Evolutionary conservation across 257 asterid genomes (phyloP), one percentile per base, ranked within the genome.

Genomic region (Nicotiana tomentosiformis): DNA sequence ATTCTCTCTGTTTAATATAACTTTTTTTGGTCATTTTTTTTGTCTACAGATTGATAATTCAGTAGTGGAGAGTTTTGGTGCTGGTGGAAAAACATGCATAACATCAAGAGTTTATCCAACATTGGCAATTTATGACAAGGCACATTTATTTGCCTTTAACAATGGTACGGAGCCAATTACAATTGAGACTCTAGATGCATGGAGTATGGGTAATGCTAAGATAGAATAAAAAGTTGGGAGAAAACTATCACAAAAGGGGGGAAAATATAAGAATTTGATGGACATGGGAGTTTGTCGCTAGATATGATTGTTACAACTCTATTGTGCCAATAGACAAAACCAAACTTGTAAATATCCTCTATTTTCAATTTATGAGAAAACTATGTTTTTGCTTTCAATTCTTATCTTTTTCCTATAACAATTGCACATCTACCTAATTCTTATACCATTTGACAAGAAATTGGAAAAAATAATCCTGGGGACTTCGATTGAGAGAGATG

Each of bases 21-120:
- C 53, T 14, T 33, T 1, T 7, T 15, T 15, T 6, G 5, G 2
- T 17, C 7, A 7, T 17, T 65, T 7, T 65, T 7, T 35, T 51
- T 64, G 35, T 32, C 15, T 84, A 82, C 37, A 85, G 88, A 82
- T 85, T 60, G 88, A 85, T 49, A 68, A 82, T 46, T 85, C 86
- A 0, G 84, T 85, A 0, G 77, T 85, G 33, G 86, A 82, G 69
- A 82, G 82, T 66, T 85, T 82, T 33, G 88, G 35, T 3, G 83
- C 53, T 1, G 35, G 83, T 37, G 84, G 88, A 10, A 74, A 74
- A 35, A 51, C 62, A 51, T 74, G 80, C 23, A 74, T 74, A 51
- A 74, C 80, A 14, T 74, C 80, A 32, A 74, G 80, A 10, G 80
- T 51, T 29, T 74, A 74, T 74, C 80, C 80, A 26, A 74, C 80